A percentile compares a stretch with the other conserved stretches of the same genome.
These are phyloP conservation scores for Magnusiomyces magnusii DNA, from an alignment of 1,139 yeast species.

Conservation along the genomic window DNA sequence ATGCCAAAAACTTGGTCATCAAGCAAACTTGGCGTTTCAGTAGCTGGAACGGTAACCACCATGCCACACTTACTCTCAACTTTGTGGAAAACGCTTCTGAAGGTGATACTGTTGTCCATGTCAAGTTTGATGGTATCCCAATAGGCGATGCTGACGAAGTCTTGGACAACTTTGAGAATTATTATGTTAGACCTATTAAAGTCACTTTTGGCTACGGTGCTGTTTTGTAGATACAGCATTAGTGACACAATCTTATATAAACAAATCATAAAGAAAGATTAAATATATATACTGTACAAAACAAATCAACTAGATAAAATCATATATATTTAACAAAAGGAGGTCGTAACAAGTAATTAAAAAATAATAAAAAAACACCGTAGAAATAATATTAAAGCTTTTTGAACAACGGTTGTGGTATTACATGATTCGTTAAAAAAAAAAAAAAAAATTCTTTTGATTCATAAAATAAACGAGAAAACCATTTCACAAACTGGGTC, in stretches of 20 bases:
- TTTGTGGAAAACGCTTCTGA: constrained; percentile 56
- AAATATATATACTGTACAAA: background rate
- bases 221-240: constrained; percentile 20
- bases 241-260: too few relatives aligned
- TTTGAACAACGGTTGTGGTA: background rate
- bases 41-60: constrained; percentile 83
- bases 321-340: background rate
- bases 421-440: background rate
- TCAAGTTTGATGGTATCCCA: constrained; percentile 84
- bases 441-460: background rate
- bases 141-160: constrained; percentile 95
- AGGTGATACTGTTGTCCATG: constrained; percentile 74
- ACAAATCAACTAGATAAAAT: background rate
- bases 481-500: background rate
- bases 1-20: constrained; percentile 45
- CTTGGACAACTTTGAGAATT: constrained; percentile 75
- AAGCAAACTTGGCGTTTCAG: constrained; percentile 78
- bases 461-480: too few relatives aligned
- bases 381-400: background rate
- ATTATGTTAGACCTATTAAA: constrained; percentile 82
- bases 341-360: background rate
- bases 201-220: constrained; percentile 80
- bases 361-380: background rate
- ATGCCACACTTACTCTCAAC: constrained; percentile 56
- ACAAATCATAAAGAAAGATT: background rate